phyloP scores from a whole-genome alignment of 306 rosid species.

The Oxytropis ochrocephala region DNA sequence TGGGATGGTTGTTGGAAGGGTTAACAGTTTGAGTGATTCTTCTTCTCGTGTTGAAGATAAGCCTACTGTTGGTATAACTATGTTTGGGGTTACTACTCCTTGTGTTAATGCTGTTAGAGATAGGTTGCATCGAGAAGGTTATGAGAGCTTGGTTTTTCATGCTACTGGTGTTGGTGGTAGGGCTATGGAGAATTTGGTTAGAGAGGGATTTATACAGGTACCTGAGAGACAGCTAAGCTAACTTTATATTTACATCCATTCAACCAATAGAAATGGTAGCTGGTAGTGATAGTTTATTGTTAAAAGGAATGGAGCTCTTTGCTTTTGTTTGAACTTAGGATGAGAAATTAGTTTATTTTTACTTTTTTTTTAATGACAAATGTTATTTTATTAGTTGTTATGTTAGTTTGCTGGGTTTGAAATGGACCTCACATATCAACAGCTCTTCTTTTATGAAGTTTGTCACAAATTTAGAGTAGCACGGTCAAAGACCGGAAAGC shows the following conservation, averaged over 20 bases:
- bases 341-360: background rate
- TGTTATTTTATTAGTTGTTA: too few species aligned
- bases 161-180: slow-evolving; percentile 95
- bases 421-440: too few species aligned
- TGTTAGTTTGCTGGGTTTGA: too few species aligned
- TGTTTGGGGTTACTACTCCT: slow-evolving; percentile 90
- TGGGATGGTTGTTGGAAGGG: slow-evolving; percentile 81
- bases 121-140: slow-evolving; percentile 66
- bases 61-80: slow-evolving; percentile 68
- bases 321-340: background rate
- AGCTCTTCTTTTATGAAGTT: background rate
- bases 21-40: slow-evolving; percentile 32
- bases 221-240: background rate
- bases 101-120: slow-evolving; percentile 68
- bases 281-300: background rate
- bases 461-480: background rate
- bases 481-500: background rate
- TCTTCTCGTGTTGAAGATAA: slow-evolving; percentile 35
- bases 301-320: background rate
- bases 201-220: slow-evolving; percentile 87
- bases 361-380: too few species aligned
- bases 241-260: background rate
- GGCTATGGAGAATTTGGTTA: slow-evolving; percentile 91
- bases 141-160: slow-evolving; percentile 80
- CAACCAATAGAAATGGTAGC: background rate